phyloP scores from a whole-genome alignment of 176 grass and related monocot genomes.

The Metroxylon sagu region DNA sequence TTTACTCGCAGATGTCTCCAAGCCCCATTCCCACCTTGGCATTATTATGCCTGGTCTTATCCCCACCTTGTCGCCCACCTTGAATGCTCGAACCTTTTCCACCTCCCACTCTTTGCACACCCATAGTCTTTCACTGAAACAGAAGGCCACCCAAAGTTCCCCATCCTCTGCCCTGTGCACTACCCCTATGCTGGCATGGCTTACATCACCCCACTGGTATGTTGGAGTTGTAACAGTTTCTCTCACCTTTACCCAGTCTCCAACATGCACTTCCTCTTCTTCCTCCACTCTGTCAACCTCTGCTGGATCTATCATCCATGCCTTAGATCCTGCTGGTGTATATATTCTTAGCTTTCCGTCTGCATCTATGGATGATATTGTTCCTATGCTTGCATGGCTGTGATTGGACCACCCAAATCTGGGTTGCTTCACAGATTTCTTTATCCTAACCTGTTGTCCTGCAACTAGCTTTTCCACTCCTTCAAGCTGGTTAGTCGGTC shows the following conservation, averaged over 20 bases:
- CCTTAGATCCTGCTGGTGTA: constrained; percentile 85
- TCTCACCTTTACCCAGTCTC: constrained; percentile 96
- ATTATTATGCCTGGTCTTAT: constrained; percentile 71
- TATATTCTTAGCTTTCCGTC: constrained; percentile 98
- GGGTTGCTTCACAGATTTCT: constrained; percentile 58
- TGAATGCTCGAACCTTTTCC: constrained; percentile 80
- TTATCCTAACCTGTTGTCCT: constrained; percentile 84
- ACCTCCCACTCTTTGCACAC: constrained; percentile 92
- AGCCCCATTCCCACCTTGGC: constrained; percentile 89
- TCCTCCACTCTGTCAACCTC: constrained; percentile 88
- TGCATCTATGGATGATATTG: constrained; percentile 86
- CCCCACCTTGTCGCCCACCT: constrained; percentile 51
- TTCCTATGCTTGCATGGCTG: constrained; percentile 80
- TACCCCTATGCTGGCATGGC: constrained; percentile 74
- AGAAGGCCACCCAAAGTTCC: constrained; percentile 88
- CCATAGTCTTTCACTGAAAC: constrained; percentile 94
- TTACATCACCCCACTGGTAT: constrained; percentile 97
- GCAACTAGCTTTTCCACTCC: constrained; percentile 46
- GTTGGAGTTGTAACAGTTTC: constrained; percentile 57
- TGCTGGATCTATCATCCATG: constrained; percentile 92
- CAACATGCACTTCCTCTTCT: constrained; percentile 68
- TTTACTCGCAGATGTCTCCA: constrained; percentile 82
- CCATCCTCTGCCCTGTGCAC: constrained; percentile 78
- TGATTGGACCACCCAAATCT: constrained; percentile 98
- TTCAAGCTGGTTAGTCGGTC: constrained; percentile 61